Conservation (phyloP, 2,329 filamentous ascomycete genomes). For the Paracamarosporium sp. region DNA sequence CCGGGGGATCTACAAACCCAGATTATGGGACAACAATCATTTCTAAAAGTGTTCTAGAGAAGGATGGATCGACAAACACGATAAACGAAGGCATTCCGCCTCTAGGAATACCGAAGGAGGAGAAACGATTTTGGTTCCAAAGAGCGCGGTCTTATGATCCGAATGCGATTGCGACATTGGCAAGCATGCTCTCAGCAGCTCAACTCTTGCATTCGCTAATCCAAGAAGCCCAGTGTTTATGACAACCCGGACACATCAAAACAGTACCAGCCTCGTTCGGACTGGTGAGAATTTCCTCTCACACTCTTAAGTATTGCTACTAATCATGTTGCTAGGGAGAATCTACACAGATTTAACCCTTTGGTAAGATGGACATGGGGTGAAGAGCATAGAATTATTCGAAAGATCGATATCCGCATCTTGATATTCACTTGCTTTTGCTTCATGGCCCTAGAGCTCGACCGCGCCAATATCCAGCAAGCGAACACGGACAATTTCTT, state of each 20-base stretch:
- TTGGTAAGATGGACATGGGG: constrained; percentile 32
- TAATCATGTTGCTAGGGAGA: constrained; percentile 38
- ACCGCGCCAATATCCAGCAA: constrained; percentile 20
- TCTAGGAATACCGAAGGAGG: too few species aligned
- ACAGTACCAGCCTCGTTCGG: constrained; percentile 39
- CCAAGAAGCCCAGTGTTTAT: constrained; percentile 18
- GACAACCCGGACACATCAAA: constrained; percentile 19
- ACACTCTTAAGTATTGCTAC: background rate
- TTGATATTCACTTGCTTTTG: constrained; percentile 50
- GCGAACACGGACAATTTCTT: constrained; percentile 32
- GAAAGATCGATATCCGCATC: constrained; percentile 42
- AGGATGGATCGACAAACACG: too few species aligned
- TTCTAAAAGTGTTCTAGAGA: too few species aligned
- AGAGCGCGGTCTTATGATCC: constrained; percentile 23
- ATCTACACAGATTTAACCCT: constrained; percentile 30
- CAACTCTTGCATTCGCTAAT: background rate
- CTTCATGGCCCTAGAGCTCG: constrained; percentile 60
- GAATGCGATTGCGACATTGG: constrained; percentile 21
- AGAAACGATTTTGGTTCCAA: constrained; percentile 34
- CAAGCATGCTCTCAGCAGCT: background rate
- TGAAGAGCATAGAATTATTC: constrained; percentile 30
- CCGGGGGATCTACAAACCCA: too few species aligned
- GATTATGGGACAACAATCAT: too few species aligned
- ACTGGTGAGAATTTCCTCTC: constrained; percentile 19
- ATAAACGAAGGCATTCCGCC: too few species aligned